Base-by-base conservation (phyloP, 2,329 filamentous ascomycete genomes). In the Aspergillus intermedius region DNA sequence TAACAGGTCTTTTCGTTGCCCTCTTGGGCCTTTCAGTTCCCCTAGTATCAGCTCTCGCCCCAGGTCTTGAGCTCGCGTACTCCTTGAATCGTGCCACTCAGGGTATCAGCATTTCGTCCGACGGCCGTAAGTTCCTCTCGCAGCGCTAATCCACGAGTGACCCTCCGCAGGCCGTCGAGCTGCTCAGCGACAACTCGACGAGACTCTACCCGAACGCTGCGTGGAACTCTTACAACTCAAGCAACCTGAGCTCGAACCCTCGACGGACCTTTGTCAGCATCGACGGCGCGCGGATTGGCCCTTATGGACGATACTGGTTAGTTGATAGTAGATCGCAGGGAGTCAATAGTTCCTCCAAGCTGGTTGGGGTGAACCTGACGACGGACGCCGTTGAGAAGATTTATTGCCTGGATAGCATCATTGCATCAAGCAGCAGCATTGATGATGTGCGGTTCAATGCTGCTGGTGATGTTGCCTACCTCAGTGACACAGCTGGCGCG, bases 371-470 rank as follows among this genome's bases (percentile, higher is more conserved):
- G 21, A 60, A 71, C 49, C 34, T 67, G 4, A 62, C 54, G 3
- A 66, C 62, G 9, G 65, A 71, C 49, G 44, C 52, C 12, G 65
- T 69, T 9, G 54, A 56, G n/a, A 53, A 58, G 6, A 53, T 66
- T 5, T 70, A 67, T 46, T 56, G 56, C 32, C 57, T 70, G 49
- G 67, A 64, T 40, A 65, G 64, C 28, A 59, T 60, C 25, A 67
- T 55, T 0, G 55, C 56, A 12, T 55, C 51, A 2, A 57, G 56
- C 45, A 65, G 63, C 46, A 48, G 61, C 8, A 55, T 69, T 19
- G 66, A 70, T 45, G 68, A 71, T 48, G 55, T 71, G 8, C 67
- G 64, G 34, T 70, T 69, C 55, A 63, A 61, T 52, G 44, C 37
- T 22, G 30, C 8, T 48, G 35, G 35, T 17, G 35, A 39, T 19